Base-by-base conservation (phyloP, 345 rosid genomes). In the Sisymbrium irio region DNA sequence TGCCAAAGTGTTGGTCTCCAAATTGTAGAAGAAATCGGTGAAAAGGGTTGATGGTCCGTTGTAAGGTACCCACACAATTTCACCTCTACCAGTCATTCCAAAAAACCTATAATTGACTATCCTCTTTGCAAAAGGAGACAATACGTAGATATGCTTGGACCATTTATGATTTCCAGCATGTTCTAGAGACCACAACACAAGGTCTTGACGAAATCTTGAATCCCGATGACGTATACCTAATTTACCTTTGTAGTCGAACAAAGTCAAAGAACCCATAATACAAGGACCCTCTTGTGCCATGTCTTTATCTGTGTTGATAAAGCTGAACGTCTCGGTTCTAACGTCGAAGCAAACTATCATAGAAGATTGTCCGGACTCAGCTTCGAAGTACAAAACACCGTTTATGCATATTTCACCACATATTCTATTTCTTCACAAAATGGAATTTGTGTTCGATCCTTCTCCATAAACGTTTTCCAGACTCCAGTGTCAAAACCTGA, bases 201-300 rank as follows among this genome's bases (percentile, higher is more conserved):
- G 0, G 13, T 19, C 4, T 4, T 42, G 28, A 27, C 0, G 3
- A 27, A 27, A 27, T 30, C 7, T 4, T 32, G 35, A 1, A 32
- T 6, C 44, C n/a, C 4, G 3, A 12, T 12, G 1, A 64, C 4
- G 12, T 53, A 9, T 10, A 17, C 63, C 63, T 40, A 68, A 15
- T 54, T 39, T 67, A 67, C 41, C 72, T 54, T 55, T 54, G 72
- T 7, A 28, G 32, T 67, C 40, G 41, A 54, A 54, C 40, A 54
- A 54, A 15, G 18, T 14, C 58, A 15, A 55, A n/a, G 11, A 8
- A 19, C 28, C 28, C 54, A 4, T 0, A 49, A 3, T 0, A 47
- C 4, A 19, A 9, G 1, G n/a, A 55, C 10, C 3, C 36, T 9
- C 64, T 5, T 0, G 6, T 11, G 0, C 0, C 50, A 40, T 62